Evolutionary conservation across 2,329 filamentous ascomycete species (phyloP).

Genomic region (Trichoderma simmonsii): DNA sequence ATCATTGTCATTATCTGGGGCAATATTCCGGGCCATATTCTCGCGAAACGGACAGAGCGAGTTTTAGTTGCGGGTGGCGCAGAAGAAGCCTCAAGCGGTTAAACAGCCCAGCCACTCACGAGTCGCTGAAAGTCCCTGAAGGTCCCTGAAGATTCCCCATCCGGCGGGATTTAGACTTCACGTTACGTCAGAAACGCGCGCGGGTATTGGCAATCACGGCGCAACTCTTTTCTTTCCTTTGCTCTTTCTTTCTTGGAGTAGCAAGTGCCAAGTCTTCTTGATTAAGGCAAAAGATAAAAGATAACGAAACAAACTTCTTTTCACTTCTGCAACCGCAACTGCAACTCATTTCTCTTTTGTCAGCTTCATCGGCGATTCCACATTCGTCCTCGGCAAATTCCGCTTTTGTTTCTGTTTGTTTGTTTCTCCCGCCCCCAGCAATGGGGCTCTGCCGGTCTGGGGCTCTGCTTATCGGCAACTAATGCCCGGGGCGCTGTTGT

Average conservation of each 20-base stretch:
- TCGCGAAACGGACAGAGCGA: background rate
- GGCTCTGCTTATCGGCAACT: background rate
- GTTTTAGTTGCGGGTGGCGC: constrained; percentile 4
- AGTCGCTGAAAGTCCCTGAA: background rate
- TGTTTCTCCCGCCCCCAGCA: background rate
- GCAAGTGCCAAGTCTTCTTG: background rate
- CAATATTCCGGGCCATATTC: background rate
- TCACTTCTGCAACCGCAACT: background rate
- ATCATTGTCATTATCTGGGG: background rate
- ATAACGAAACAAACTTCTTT: background rate
- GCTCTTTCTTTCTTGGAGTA: background rate
- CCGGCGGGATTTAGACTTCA: background rate
- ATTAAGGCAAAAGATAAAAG: background rate
- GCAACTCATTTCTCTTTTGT: background rate
- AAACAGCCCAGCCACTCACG: background rate
- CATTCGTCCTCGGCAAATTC: background rate
- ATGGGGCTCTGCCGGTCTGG: background rate
- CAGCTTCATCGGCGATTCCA: background rate
- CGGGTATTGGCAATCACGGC: constrained; percentile 11
- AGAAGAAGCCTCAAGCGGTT: background rate
- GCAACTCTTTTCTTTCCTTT: background rate
- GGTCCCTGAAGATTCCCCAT: background rate
- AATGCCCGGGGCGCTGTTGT: background rate
- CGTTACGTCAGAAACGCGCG: constrained; percentile 10
- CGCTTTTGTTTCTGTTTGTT: background rate